phyloP scores from a whole-genome alignment of 192 early-diverging fungal species.

The Backusella sp. region DNA sequence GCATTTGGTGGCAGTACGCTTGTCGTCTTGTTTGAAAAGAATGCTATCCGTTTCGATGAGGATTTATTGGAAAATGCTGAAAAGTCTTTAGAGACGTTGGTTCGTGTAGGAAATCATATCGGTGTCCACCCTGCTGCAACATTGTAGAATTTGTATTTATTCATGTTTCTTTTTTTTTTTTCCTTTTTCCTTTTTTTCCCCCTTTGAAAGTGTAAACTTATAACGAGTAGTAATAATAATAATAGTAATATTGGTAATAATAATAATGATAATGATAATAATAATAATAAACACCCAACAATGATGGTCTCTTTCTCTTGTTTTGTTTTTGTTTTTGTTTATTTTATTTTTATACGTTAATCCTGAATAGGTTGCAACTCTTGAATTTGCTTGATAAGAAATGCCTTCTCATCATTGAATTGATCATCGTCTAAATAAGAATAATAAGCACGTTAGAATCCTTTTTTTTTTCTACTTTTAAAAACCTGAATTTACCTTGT shows the following conservation, averaged over 20 bases:
- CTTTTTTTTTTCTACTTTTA: too few relatives aligned
- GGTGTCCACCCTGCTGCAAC: slow-evolving; percentile 4
- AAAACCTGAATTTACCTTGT: slow-evolving; percentile 60
- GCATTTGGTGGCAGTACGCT: slow-evolving; percentile 82
- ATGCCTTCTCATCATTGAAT: slow-evolving; percentile 98
- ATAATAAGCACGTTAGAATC: not conserved
- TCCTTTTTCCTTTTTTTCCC: not conserved
- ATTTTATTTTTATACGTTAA: slow-evolving; percentile 7
- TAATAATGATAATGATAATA: not conserved
- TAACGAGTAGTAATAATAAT: not conserved
- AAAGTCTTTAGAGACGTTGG: slow-evolving; percentile 68
- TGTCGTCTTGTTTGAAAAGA: slow-evolving; percentile 65
- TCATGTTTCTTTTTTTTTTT: not conserved
- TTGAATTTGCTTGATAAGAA: slow-evolving; percentile 89
- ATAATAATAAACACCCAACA: not conserved
- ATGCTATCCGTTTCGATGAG: slow-evolving; percentile 60
- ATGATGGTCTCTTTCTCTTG: not conserved
- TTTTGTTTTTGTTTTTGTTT: not conserved
- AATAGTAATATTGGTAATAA: not conserved
- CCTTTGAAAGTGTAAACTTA: not conserved
- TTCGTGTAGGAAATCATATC: slow-evolving; percentile 32
- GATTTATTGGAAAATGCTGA: slow-evolving; percentile 67
- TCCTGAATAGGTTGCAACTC: slow-evolving; percentile 38
- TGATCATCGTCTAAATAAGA: slow-evolving; percentile 91
- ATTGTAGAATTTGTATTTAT: slow-evolving; percentile 8